A percentile compares a stretch with the other conserved stretches of the same genome.
Conservation (phyloP, 1,139 yeast species). For the Debaryomyces robertsiae region DNA sequence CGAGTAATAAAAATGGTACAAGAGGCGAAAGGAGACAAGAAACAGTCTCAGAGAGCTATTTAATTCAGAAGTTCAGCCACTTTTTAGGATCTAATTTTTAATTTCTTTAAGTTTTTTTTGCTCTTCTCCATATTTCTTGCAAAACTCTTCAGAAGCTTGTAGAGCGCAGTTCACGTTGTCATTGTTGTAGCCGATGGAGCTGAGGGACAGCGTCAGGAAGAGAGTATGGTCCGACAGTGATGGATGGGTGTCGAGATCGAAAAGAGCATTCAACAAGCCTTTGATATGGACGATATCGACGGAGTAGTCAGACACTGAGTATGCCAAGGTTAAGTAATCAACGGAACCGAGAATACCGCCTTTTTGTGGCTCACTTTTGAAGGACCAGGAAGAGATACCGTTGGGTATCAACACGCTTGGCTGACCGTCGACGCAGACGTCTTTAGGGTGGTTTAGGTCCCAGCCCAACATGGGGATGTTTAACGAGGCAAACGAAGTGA, state of each 20-base stretch:
- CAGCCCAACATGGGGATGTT: constrained; percentile 36
- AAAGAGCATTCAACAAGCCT: constrained; percentile 28
- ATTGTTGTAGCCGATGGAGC: constrained; percentile 21
- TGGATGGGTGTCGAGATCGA: constrained; percentile 17
- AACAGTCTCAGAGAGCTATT: constrained; percentile 3
- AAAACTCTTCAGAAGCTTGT: constrained; percentile 29
- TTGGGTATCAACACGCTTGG: constrained; percentile 40
- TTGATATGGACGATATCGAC: constrained; percentile 34
- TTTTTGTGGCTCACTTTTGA: constrained; percentile 12
- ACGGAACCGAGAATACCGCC: constrained; percentile 19
- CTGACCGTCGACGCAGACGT: constrained; percentile 31
- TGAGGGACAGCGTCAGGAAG: constrained; percentile 17
- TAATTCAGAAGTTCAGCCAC: not conserved
- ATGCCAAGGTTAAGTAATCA: constrained; percentile 35
- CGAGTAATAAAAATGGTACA: too few relatives aligned
- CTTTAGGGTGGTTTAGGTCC: constrained; percentile 25
- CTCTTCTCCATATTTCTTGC: constrained; percentile 28
- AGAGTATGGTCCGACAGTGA: constrained; percentile 20
- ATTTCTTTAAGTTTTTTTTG: constrained; percentile 9
- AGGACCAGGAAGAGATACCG: constrained; percentile 38
- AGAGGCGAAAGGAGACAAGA: not conserved
- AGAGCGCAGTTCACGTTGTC: constrained; percentile 41
- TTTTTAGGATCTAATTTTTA: not conserved
- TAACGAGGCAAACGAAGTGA: constrained; percentile 40
- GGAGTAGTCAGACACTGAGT: constrained; percentile 39